Percentiles rank a stretch among this genome's conserved stretches.
These are phyloP conservation scores for Eucalyptus grandis DNA, from an alignment of 345 rosid species.

Conservation along the genomic window DNA sequence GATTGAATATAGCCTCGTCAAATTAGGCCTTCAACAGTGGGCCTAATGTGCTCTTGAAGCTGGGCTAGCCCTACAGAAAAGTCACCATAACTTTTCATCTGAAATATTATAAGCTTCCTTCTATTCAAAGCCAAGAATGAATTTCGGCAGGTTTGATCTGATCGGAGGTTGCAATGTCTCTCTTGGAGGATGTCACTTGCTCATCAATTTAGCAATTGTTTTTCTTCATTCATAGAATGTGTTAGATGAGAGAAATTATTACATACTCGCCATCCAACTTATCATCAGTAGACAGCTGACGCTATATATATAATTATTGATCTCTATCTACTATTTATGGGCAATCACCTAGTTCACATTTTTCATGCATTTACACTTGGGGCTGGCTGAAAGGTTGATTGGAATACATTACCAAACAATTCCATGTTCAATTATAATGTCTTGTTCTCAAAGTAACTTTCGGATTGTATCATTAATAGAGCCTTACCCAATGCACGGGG, in stretches of 20 bases:
- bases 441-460: background rate
- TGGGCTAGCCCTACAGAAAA: background rate
- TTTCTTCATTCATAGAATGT: background rate
- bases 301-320: background rate
- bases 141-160: background rate
- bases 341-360: background rate
- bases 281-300: fast-evolving
- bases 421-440: background rate
- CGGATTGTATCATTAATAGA: background rate
- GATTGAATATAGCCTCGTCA: background rate
- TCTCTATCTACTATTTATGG: too few relatives aligned
- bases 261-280: background rate
- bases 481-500: background rate
- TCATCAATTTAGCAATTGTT: background rate
- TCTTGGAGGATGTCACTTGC: background rate
- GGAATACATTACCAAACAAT: background rate
- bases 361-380: background rate
- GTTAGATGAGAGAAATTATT: background rate
- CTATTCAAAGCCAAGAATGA: background rate
- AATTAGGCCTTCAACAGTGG: background rate
- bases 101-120: background rate
- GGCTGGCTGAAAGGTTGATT: background rate
- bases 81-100: background rate
- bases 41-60: background rate
- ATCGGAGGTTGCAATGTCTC: background rate